Base-by-base conservation (phyloP, 768 basidiomycete species). In the Mycena chlorophos region DNA sequence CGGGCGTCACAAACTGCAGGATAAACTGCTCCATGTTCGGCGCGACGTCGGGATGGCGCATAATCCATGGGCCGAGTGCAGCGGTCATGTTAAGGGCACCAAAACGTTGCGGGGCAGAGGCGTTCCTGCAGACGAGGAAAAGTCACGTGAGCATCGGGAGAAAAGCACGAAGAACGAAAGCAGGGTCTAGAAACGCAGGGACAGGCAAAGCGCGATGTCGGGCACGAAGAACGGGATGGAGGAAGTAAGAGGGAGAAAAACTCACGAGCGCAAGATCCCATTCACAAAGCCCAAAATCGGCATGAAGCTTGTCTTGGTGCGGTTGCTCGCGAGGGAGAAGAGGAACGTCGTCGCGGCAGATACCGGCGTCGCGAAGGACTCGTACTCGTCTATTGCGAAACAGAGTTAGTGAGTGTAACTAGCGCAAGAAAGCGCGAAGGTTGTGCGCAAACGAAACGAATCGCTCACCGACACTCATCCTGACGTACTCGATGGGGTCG, bases 31-130 rank as follows among this genome's bases (percentile, higher is more conserved):
- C 90, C 81, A 95, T 87, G 58, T 79, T 84, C 51, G 73, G 74
- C 63, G 84, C 87, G 56, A 93, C 87, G 29, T 89, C 85, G 8
- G 91, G 89, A 66, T 93, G 91, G 51, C 84, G 83, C 84, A 93
- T 88, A 63, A 94, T 88, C 74, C 88, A 86, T 0, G 84, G 82
- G 0, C 85, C 86, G 3, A 95, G 78, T 0, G 85, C 84, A 26
- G 86, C 80, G 12, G 85, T 85, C 81, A 94, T 91, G 64, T 89
- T 90, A 31, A 96, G 76, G 2, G 89, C 94, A 43, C 92, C 94
- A 63, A 89, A 95, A 43, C 85, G 83, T 60, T 94, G 86, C 22
- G 81, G 72, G 4, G 89, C 69, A 1, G 81, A 56, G 2, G 85
- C 76, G 55, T 67, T 64, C 53, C 78, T 72, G 55, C 16, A 28